Conservation (phyloP, 441 rosid species). For the Gossypium armourianum region DNA sequence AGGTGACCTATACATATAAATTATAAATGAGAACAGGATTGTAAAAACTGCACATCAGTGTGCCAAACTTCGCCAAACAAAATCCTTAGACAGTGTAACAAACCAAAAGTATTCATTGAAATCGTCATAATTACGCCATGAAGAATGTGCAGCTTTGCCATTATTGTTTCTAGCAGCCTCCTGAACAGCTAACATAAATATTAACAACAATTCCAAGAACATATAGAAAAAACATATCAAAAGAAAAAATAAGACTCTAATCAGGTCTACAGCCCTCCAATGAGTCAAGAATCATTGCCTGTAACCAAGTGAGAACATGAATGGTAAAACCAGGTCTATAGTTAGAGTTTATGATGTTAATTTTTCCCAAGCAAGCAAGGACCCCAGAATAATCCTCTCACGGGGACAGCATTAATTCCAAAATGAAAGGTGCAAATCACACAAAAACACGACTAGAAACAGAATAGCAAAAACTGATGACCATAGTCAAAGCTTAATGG, state of each 20-base stretch:
- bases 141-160: conserved; percentile 95
- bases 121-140: conserved; percentile 99
- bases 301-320: background rate
- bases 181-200: conserved; percentile 30
- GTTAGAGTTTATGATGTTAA: background rate
- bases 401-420: background rate
- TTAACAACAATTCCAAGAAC: conserved; percentile 5
- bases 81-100: conserved; percentile 19
- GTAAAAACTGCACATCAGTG: conserved; percentile 9
- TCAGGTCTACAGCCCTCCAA: background rate
- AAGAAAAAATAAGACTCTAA: background rate
- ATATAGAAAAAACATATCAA: background rate
- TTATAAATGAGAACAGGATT: conserved; percentile 19
- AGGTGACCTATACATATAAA: conserved; percentile 60
- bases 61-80: conserved; percentile 8
- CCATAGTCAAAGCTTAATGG: background rate
- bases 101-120: conserved; percentile 98
- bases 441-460: background rate
- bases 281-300: background rate
- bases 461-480: background rate
- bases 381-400: background rate
- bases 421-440: background rate
- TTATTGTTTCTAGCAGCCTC: conserved; percentile 62
- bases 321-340: background rate
- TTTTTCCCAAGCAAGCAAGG: conserved; percentile 3